Base-by-base conservation (phyloP, 495 filamentous ascomycete species). In the Oidiodendron maius region DNA sequence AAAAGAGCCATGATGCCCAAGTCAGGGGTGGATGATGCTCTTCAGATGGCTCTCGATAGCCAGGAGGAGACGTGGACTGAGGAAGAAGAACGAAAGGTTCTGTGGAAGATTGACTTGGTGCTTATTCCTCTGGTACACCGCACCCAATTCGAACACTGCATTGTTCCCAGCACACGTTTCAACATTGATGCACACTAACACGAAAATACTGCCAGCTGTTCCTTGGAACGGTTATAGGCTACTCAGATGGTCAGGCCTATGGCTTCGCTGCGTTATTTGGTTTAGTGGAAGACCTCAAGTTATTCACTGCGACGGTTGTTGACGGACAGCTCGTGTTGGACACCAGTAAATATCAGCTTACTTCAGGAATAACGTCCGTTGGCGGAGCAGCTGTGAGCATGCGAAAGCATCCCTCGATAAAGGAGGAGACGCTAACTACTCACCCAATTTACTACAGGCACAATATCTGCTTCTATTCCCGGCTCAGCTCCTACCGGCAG, bases 181-280 rank as follows among this genome's bases (percentile, higher is more conserved):
- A n/a, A n/a, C n/a, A n/a, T n/a, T n/a, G n/a, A n/a, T n/a, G n/a
- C n/a, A n/a, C n/a, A n/a, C n/a, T n/a, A n/a, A n/a, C n/a, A n/a
- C n/a, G n/a, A n/a, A n/a, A n/a, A n/a, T n/a, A n/a, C n/a, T n/a
- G n/a, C n/a, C n/a, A 17, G 15, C 39, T 16, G 17, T n/a, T 41
- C 16, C 4, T 23, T 46, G 44, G n/a, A n/a, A n/a, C n/a, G n/a
- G n/a, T n/a, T n/a, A 3, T 46, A 20, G 2, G 5, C 3, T 34
- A 34, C 23, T 35, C 16, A 8, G 44, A 46, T 32, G 37, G 23
- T 20, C 28, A 35, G 15, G 30, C 10, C 3, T 46, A 23, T 36
- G 44, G 44, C 13, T n/a, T 36, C n/a, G 25, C 44, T 13, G 44
- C 44, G 3, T 21, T 46, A 11, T 46, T 46, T 18, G 25, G 25